Base-by-base conservation (phyloP, 2,329 filamentous ascomycete genomes). In the Leptographium wingfieldii region DNA sequence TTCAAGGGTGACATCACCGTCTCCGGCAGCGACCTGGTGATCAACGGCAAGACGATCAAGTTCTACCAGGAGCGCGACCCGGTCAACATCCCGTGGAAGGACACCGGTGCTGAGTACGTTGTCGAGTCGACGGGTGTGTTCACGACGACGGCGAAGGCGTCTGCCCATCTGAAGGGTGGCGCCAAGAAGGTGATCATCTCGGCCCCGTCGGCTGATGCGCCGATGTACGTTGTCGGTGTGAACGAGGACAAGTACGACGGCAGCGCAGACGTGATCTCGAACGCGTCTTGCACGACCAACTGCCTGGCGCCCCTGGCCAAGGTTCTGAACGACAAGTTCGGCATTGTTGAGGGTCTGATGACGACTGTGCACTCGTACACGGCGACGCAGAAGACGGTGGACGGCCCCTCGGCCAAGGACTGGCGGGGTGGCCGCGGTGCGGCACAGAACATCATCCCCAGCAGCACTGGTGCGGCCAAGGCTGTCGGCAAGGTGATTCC, bases 241-340 rank as follows among this genome's bases (percentile, higher is more conserved):
- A 99, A 97, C 85, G 82, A 97, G 80, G 84, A 92, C 76, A 82
- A 78, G 71, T 97, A 97, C 87, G 92, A 89, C 77, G 86, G 87
- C 74, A 88, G 88, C 75, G 84, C 94, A 76, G 80, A 90, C 71
- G 87, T 99, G 76, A 90, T 97, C 81, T 97, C 94, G 80, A 99
- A 99, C 83, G 94, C 94, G 71, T 97, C 94, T 70, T 97, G 94
- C 90, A 99, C 94, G 77, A 97, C 94, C 84, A 99, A 99, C 90
- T 97, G 94, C 87, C 81, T 99, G 78, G 94, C 94, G 77, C 94
- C 94, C 75, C 88, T 99, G 67, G 94, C 94, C 82, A 99, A 97
- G 89, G 91, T 97, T 73, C 85, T 99, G 81, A 82, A 99, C 85
- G 92, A 97, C 84, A 95, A 96, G 79, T 99, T 87, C 82, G 87